Base-by-base conservation (phyloP, 169 alveolate species). In the Plasmodium chabaudi region DNA sequence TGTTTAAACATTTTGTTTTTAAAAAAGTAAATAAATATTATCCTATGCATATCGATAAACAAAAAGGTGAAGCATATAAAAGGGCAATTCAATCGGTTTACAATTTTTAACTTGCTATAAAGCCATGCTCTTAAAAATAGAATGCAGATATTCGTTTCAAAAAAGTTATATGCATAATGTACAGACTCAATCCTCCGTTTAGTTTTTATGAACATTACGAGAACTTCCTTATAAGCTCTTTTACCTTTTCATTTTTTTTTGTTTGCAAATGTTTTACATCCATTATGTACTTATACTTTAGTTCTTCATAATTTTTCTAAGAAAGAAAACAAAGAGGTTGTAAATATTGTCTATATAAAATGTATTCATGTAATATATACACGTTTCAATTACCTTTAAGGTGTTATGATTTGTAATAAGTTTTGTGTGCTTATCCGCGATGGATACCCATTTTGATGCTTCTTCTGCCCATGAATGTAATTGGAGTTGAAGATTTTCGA, bases 401-500 rank as follows among this genome's bases (percentile, higher is more conserved):
- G 51, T 77, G 53, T 77, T 77, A 25, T 77, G 77, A 21, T 77
- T 77, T 12, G 74, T 77, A 12, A 77, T 77, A 46, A 77, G 77
- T 44, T 63, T 77, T 13, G 88, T 53, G 56, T 77, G 88, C 46
- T 63, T 77, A 67, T 77, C 88, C 4, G 88, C 88, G 19, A 77
- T 57, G 21, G 53, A 74, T 4, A 77, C 75, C 88, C 88, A 77
- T 9, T 77, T 77, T 12, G 88, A 63, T 17, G 88, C 88, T 57
- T 77, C 88, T 44, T 77, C 77, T 19, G 88, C 88, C 88, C 88
- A 77, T 34, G 88, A 77, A 23, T 77, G 88, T 57, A 77, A 63
- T 44, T 77, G 88, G 6, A 44, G 17, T 25, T 77, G 77, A 21
- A 77, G 21, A 46, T 57, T 49, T 15, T 77, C 77, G 7, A 77